Evolutionary conservation across 805 yeast species (phyloP), one percentile per base, ranked within the genome.

Genomic region (Metschnikowia dekortorum): DNA sequence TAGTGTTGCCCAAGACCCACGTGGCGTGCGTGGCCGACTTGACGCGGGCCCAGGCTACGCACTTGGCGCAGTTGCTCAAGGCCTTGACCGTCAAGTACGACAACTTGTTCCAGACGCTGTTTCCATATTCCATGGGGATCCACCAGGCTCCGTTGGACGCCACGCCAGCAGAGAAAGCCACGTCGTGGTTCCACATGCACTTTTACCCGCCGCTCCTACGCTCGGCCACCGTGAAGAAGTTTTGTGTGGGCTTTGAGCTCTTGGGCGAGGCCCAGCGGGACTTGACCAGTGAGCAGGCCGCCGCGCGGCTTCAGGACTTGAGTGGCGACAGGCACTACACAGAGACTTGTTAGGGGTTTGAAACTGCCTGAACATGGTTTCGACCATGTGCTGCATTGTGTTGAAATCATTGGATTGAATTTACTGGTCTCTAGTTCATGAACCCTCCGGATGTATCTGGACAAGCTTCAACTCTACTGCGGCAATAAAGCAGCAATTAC

Each of bases 41-140:
- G 56, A 67, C 66, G 30, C 71, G 67, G 37, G 63, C 67, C 51
- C 80, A 85, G 54, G 74, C 72, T 49, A 16, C 38, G 4, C 88
- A 84, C 54, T 74, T 85, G 55, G 89, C 89, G 0, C 63, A 67
- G 10, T 73, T 81, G 26, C 57, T 84, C 53, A 75, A 78, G 53
- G 59, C 60, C 35, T 68, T 84, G 51, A 84, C 91, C 3, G 76
- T 74, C 36, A 80, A 82, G 54, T 85, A 85, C 67, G 91, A 85
- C 67, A 85, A 85, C 62, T 70, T 85, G 48, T 85, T 85, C 64
- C 69, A 76, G 62, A 80, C 87, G 5, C 77, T 81, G 31, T 85
- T 86, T 73, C 91, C 91, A 2, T 86, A 85, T 66, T 84, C 89
- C 0, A 85, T 86, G 91, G 92, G 92, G 13, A 66, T 86, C 14